Conservation (phyloP, 139 green algal genomes). For the Microglena sp. region DNA sequence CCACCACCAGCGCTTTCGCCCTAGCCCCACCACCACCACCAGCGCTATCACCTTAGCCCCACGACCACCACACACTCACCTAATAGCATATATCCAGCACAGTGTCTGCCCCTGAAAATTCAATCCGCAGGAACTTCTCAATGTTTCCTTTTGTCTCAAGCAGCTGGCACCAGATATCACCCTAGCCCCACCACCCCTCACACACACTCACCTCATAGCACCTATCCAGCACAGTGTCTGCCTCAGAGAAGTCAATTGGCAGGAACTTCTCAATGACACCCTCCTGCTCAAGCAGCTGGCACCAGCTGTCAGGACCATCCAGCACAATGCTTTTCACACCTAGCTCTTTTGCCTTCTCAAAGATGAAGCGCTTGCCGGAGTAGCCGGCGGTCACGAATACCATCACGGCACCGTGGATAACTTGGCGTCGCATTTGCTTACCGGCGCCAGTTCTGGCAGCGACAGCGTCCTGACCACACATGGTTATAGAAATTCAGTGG, state of each 20-base stretch:
- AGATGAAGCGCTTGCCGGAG: constrained; percentile 82
- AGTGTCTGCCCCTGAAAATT: constrained; percentile 69
- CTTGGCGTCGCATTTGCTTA: constrained; percentile 47
- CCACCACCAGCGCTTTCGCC: no score
- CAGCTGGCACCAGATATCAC: constrained; percentile 49
- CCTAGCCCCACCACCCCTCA: background rate
- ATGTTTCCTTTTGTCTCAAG: constrained; percentile 65
- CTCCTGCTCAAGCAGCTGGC: constrained; percentile 56
- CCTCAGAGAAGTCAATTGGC: constrained; percentile 71
- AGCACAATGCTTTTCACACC: constrained; percentile 67
- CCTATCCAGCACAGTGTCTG: constrained; percentile 68
- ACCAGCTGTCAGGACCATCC: constrained; percentile 74
- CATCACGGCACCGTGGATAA: constrained; percentile 67
- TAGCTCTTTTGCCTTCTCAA: constrained; percentile 76
- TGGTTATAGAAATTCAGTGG: no score
- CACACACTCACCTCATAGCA: constrained; percentile 41
- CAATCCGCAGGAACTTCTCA: constrained; percentile 68
- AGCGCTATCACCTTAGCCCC: no score
- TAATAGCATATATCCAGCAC: constrained; percentile 69
- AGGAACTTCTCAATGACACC: constrained; percentile 70
- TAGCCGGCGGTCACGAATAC: constrained; percentile 79
- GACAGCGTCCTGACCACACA: constrained; percentile 36
- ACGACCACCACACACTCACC: constrained; percentile 23
- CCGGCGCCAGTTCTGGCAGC: constrained; percentile 35
- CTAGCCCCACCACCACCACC: no score